Base-by-base conservation (phyloP, 2,329 filamentous ascomycete species). In the Pseudopithomyces chartarum region DNA sequence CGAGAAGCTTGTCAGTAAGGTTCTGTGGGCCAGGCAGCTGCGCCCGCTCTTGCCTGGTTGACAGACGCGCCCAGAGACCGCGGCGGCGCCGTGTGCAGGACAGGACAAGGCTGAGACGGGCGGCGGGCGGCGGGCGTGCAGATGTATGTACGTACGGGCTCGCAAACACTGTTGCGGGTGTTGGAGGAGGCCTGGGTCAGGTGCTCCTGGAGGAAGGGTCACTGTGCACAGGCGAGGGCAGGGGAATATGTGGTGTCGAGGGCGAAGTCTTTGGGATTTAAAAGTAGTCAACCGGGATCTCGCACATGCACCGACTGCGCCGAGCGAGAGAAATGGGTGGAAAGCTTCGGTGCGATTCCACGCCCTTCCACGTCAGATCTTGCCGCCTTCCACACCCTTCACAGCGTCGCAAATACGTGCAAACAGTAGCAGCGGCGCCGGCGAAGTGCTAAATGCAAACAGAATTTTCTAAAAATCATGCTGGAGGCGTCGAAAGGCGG, bases 281-380 rank as follows among this genome's bases (percentile, higher is more conserved):
- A 72, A 48, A 69, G 64, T 71, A 65, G 64, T 60, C 54, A 65
- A 67, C 67, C 63, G 58, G 69, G 65, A 60, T 70, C 57, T 62
- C 62, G 65, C 61, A 67, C 69, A 69, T 70, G 58, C 63, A 60
- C 61, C 60, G 62, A 52, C 67, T 63, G 68, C 66, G 70, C 71
- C 72, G 70, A 71, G 66, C 65, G 61, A 63, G 49, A 66, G 68
- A 13, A 36, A 29, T 29, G 26, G 26, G 26, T 29, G 26, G 26
- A 17, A 73, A 75, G 63, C 58, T 74, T 75, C 71, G 61, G 65
- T 66, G 33, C 42, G 63, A 60, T 75, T 75, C 73, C 58, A 74
- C 60, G 61, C 53, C 56, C 48, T 75, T 75, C 73, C 63, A 73
- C 63, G 50, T 48, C 60, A 58, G 56, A 60, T 59, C 61, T 65